A percentile compares a stretch with the other conserved stretches of the same genome.
phyloP scores from a whole-genome alignment of 164 flowering plant species.

The Vitis labrusca region DNA sequence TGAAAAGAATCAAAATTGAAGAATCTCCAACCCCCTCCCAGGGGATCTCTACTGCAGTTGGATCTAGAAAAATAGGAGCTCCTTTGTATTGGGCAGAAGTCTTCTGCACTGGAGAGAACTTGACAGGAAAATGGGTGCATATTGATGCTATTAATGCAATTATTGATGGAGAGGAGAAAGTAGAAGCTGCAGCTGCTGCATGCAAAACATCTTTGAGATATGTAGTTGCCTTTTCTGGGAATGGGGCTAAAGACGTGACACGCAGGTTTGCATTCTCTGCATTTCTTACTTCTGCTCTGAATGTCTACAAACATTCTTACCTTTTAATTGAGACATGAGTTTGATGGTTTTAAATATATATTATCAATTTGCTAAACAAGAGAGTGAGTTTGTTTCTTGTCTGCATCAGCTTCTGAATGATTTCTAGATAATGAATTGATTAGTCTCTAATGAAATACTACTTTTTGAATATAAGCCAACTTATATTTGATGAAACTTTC shows the following conservation, averaged over 20 bases:
- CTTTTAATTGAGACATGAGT: background rate
- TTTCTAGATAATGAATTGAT: background rate
- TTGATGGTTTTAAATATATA: background rate
- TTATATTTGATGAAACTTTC: background rate
- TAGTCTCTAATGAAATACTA: background rate
- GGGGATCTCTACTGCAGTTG: constrained; percentile 74
- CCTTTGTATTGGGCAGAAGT: constrained; percentile 96
- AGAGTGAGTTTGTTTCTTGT: background rate
- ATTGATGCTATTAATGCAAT: constrained; percentile 82
- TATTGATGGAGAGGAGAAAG: constrained; percentile 78
- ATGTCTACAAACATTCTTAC: background rate
- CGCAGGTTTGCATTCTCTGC: constrained; percentile 67
- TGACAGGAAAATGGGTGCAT: constrained; percentile 96
- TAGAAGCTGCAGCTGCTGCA: constrained; percentile 83
- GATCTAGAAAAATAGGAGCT: constrained; percentile 78
- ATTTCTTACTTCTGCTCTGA: background rate
- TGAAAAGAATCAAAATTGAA: constrained; percentile 44
- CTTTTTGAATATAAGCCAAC: background rate
- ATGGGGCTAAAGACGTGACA: constrained; percentile 95
- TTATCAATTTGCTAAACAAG: too few relatives aligned
- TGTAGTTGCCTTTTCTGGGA: constrained; percentile 94
- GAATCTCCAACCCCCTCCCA: constrained; percentile 36
- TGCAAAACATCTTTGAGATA: constrained; percentile 87
- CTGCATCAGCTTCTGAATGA: background rate
- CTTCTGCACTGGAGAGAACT: constrained; percentile 76